Base-by-base conservation (phyloP, 108 stramenopile genomes). In the Pseudonitzschia pungens region DNA sequence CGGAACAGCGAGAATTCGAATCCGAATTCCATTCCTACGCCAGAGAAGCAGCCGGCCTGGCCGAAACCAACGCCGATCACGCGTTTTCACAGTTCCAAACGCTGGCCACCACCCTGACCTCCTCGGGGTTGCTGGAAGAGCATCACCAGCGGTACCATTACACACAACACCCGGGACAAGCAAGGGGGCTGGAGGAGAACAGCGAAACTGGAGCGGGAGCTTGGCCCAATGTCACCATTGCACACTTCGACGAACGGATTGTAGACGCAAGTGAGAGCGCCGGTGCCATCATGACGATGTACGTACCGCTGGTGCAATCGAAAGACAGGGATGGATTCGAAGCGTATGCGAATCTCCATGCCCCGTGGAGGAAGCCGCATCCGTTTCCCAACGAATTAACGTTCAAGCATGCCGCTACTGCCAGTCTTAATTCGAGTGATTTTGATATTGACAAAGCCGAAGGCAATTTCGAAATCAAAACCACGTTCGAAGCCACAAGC, bases 201-300 rank as follows among this genome's bases (percentile, higher is more conserved):
- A n/a, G 0, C 36, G n/a, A 40, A 16, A 14, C 6, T 24, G 0
- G 60, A 62, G 22, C 14, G 24, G 48, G 27, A 15, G 8, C 53
- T 1, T 76, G 67, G 67, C 75, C 75, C 10, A 62, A 69, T 44
- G 75, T 69, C 8, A 69, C 75, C n/a, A 67, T 76, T 48, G 59
- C 75, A 20, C 75, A 76, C 58, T 76, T 76, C 36, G 75, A 69
- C 42, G 11, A 68, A 27, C 40, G 68, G 14, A 52, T 53, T 9
- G 42, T 45, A 29, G 75, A 69, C 20, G 32, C 68, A 2, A 33
- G 55, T 10, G 48, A 70, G 24, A 18, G 68, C 14, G 56, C 68
- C 24, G 75, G 75, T 5, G 33, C 44, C 21, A 68, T 58, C 29
- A 76, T 76, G 75, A 50, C 68, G 1, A 20, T 69, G 27, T 76